phyloP scores from a whole-genome alignment of 2,329 filamentous ascomycete species.

The Aspergillus sp. region DNA sequence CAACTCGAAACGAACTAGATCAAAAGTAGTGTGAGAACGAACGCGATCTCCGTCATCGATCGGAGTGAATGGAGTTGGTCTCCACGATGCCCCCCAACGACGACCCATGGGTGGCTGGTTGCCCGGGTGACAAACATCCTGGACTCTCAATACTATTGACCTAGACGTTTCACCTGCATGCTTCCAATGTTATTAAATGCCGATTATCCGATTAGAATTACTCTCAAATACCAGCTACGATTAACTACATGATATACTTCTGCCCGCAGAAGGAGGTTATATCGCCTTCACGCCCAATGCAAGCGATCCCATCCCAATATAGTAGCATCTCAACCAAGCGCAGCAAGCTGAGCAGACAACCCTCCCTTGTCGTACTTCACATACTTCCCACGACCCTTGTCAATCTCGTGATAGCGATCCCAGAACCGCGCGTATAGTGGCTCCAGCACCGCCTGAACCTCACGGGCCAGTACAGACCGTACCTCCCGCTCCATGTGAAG shows the following conservation, averaged over 20 bases:
- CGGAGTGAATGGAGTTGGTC: neutral
- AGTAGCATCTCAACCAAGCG: slow-evolving; percentile 25
- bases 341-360: slow-evolving; percentile 62
- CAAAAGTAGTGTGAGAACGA: neutral
- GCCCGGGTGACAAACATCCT: slow-evolving; percentile 9
- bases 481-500: slow-evolving; percentile 92
- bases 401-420: slow-evolving; percentile 95
- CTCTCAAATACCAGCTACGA: no score
- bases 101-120: slow-evolving; percentile 14
- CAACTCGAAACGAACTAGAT: neutral
- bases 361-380: slow-evolving; percentile 92
- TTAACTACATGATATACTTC: no score
- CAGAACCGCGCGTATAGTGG: slow-evolving; percentile 93
- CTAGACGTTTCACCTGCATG: neutral
- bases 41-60: neutral
- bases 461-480: slow-evolving; percentile 71
- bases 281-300: no score
- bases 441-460: slow-evolving; percentile 88
- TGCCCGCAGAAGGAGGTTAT: no score
- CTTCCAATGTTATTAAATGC: neutral
- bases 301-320: no score
- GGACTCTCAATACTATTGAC: neutral
- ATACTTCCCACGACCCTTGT: slow-evolving; percentile 97
- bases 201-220: no score
- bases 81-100: slow-evolving; percentile 10